Conservation (phyloP, 169 alveolate genomes). For the Theileria orientalis region DNA sequence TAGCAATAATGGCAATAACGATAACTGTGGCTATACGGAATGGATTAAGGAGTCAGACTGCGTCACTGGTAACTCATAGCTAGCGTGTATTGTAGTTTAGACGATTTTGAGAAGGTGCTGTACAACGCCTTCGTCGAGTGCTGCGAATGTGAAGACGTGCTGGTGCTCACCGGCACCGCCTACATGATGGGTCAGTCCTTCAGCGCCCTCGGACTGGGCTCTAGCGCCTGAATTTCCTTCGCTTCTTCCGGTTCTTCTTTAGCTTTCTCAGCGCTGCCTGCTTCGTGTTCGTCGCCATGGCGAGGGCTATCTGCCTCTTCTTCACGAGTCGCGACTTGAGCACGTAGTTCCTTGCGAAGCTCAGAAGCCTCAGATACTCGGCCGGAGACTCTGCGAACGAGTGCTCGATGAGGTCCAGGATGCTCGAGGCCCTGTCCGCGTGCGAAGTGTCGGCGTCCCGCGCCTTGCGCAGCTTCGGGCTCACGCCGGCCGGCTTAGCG, state of each 20-base stretch:
- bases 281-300: conserved; percentile 6
- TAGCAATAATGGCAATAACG: too few relatives aligned
- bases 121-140: conserved; percentile 63
- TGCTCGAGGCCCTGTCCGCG: conserved; percentile 26
- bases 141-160: conserved; percentile 52
- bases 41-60: not conserved
- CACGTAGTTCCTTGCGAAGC: conserved; percentile 54
- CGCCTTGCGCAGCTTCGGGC: not conserved
- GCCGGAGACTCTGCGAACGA: conserved; percentile 15
- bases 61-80: not conserved
- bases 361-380: conserved; percentile 39
- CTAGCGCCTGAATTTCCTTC: not conserved
- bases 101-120: conserved; percentile 47
- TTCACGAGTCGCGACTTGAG: conserved; percentile 18
- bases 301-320: not conserved
- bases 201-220: conserved; percentile 15
- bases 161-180: conserved; percentile 60
- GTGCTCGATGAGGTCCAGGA: conserved; percentile 29
- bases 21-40: too few relatives aligned
- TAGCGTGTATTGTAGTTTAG: too few relatives aligned
- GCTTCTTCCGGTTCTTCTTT: not conserved
- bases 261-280: conserved; percentile 7
- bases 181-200: conserved; percentile 60
- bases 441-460: not conserved
- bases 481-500: conserved; percentile 6